Percentiles rank a stretch among this genome's conserved stretches.
Evolutionary conservation across 2,329 filamentous ascomycete species (phyloP).

Genomic region (Aspergillus pseudotamarii): DNA sequence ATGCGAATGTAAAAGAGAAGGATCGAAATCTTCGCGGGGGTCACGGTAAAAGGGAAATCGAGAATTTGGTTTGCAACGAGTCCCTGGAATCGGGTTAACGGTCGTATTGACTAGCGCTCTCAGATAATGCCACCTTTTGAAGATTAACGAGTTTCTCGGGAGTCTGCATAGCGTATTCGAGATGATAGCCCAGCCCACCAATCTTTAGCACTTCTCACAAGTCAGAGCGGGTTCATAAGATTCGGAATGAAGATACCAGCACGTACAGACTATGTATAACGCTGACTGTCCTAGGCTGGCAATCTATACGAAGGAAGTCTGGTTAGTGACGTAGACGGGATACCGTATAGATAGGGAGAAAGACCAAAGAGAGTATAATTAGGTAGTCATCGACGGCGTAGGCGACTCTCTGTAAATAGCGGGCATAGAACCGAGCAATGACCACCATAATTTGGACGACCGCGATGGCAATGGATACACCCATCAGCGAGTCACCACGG

Average conservation of each 20-base stretch:
- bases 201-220: background rate
- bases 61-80: no score
- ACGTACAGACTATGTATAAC: no score
- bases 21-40: slow-evolving; percentile 29
- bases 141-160: slow-evolving; percentile 16
- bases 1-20: slow-evolving; percentile 30
- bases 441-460: no score
- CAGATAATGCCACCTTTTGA: slow-evolving; percentile 17
- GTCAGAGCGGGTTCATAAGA: no score
- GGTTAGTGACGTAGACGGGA: no score
- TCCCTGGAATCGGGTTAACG: no score
- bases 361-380: slow-evolving; percentile 27
- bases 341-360: background rate
- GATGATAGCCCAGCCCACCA: slow-evolving; percentile 22
- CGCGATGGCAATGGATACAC: no score
- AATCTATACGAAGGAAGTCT: no score
- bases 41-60: slow-evolving; percentile 26
- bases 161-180: slow-evolving; percentile 12
- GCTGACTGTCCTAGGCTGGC: no score
- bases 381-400: slow-evolving; percentile 26
- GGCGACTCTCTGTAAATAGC: slow-evolving; percentile 21
- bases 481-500: no score
- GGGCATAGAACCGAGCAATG: slow-evolving; percentile 12
- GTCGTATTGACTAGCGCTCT: no score
- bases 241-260: no score